Conservation (phyloP, 2,329 filamentous ascomycete genomes). For the Exophiala sp. region DNA sequence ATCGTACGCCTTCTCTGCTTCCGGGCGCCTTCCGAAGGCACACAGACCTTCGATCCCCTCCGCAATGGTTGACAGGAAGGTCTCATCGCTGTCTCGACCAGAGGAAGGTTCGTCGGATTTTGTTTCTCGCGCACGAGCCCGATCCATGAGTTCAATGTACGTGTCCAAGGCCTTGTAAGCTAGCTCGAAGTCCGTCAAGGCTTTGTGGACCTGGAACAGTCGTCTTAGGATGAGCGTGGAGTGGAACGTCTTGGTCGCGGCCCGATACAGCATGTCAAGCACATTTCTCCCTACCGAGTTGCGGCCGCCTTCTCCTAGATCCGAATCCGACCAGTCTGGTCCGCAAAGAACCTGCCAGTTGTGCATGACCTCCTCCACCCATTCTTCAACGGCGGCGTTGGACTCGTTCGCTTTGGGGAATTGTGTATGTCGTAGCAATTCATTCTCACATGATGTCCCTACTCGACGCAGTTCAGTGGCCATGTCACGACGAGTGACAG, state of each 20-base stretch:
- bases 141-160: slow-evolving; percentile 80
- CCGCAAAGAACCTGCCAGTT: slow-evolving; percentile 85
- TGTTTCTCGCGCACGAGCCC: slow-evolving; percentile 74
- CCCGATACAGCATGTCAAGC: slow-evolving; percentile 79
- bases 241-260: slow-evolving; percentile 89
- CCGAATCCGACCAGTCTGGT: slow-evolving; percentile 69
- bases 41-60: slow-evolving; percentile 76
- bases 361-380: slow-evolving; percentile 68
- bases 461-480: slow-evolving; percentile 71
- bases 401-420: slow-evolving; percentile 80
- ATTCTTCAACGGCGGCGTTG: slow-evolving; percentile 73
- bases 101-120: slow-evolving; percentile 52
- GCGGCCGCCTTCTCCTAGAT: slow-evolving; percentile 75
- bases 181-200: slow-evolving; percentile 84
- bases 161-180: slow-evolving; percentile 87
- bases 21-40: slow-evolving; percentile 67
- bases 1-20: slow-evolving; percentile 71
- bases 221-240: slow-evolving; percentile 82
- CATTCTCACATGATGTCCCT: slow-evolving; percentile 70
- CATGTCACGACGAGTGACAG: slow-evolving; percentile 53
- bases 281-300: slow-evolving; percentile 67
- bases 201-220: slow-evolving; percentile 79
- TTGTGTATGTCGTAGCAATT: slow-evolving; percentile 68
- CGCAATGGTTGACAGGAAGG: slow-evolving; percentile 68
- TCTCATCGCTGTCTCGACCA: slow-evolving; percentile 73